phyloP scores from a whole-genome alignment of 495 filamentous ascomycete species.

The Neurospora sp. region DNA sequence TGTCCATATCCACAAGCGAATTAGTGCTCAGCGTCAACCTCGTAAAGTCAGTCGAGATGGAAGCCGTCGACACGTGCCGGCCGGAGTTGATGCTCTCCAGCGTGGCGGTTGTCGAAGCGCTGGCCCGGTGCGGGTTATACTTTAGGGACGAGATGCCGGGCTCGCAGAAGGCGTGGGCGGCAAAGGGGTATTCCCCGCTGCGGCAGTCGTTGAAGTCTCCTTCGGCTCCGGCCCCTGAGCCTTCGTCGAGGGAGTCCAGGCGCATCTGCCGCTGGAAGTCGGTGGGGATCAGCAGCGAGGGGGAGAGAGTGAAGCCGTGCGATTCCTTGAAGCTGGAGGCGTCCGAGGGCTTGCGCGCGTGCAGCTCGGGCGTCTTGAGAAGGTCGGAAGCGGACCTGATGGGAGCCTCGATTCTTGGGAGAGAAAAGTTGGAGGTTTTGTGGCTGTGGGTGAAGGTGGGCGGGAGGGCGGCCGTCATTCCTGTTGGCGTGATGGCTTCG shows the following conservation, averaged over 20 bases:
- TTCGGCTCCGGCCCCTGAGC: conserved; percentile 21
- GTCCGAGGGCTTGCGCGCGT: conserved; percentile 29
- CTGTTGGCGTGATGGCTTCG: conserved; percentile 32
- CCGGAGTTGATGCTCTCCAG: conserved; percentile 16
- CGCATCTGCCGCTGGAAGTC: conserved; percentile 39
- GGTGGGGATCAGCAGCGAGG: conserved; percentile 42
- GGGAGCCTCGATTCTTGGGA: conserved; percentile 23
- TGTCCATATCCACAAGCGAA: conserved; percentile 25
- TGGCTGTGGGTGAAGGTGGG: conserved; percentile 5
- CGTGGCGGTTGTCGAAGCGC: conserved; percentile 36
- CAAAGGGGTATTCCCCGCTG: conserved; percentile 12
- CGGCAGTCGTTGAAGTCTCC: conserved; percentile 17
- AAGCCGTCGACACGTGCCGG: conserved; percentile 34
- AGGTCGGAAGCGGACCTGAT: conserved; percentile 16
- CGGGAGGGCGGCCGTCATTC: conserved; percentile 1
- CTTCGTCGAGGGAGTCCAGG: neutral
- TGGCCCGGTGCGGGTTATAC: conserved; percentile 19
- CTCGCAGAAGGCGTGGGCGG: conserved; percentile 24
- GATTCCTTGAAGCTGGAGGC: conserved; percentile 44
- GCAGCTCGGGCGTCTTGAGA: conserved; percentile 16
- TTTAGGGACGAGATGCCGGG: conserved; percentile 16
- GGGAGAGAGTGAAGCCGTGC: conserved; percentile 45
- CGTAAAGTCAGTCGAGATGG: conserved; percentile 31
- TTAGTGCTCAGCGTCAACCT: conserved; percentile 34
- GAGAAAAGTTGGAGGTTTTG: conserved; percentile 33